Evolutionary conservation across 768 basidiomycete genomes (phyloP).

Genomic region (Lactarius hatsudake): DNA sequence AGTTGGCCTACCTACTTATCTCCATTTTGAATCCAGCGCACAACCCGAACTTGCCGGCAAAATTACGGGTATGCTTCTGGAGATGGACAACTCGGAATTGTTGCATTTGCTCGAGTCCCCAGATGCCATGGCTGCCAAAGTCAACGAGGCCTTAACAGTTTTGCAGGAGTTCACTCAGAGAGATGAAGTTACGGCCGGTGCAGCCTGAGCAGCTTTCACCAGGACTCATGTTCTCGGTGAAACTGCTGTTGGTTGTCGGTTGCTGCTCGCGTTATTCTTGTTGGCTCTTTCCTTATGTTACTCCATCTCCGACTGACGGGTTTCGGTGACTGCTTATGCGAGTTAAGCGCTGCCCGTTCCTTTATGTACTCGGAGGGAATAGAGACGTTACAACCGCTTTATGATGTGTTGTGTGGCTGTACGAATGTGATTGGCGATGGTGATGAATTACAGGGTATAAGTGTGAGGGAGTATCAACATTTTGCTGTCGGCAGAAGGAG

Average conservation of each 20-base stretch:
- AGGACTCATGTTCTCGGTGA: conserved; percentile 6
- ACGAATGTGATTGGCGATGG: conserved; percentile 28
- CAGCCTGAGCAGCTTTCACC: conserved; percentile 12
- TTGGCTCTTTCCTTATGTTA: conserved; percentile 22
- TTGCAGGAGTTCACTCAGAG: conserved; percentile 76
- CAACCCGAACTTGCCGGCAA: conserved; percentile 96
- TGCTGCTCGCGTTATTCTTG: conserved; percentile 36
- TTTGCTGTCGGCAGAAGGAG: conserved; percentile 12
- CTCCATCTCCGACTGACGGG: conserved; percentile 37
- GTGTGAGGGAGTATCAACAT: conserved; percentile 17
- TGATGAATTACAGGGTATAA: conserved; percentile 28
- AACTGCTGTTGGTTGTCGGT: conserved; percentile 37
- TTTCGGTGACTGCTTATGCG: conserved; percentile 34
- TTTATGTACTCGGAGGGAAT: conserved; percentile 56
- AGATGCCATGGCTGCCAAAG: conserved; percentile 85
- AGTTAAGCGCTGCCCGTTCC: conserved; percentile 54
- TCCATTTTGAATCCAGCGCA: conserved; percentile 42
- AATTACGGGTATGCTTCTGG: conserved; percentile 97
- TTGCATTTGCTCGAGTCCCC: conserved; percentile 80
- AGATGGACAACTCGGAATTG: conserved; percentile 97
- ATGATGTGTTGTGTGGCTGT: conserved; percentile 27
- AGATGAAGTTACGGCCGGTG: conserved; percentile 32
- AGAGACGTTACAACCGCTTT: conserved; percentile 58
- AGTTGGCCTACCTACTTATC: conserved; percentile 19
- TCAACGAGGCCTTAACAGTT: conserved; percentile 86